These are phyloP conservation scores for Suillus clintonianus DNA, from an alignment of 768 basidiomycete genomes.

Conservation along the genomic window DNA sequence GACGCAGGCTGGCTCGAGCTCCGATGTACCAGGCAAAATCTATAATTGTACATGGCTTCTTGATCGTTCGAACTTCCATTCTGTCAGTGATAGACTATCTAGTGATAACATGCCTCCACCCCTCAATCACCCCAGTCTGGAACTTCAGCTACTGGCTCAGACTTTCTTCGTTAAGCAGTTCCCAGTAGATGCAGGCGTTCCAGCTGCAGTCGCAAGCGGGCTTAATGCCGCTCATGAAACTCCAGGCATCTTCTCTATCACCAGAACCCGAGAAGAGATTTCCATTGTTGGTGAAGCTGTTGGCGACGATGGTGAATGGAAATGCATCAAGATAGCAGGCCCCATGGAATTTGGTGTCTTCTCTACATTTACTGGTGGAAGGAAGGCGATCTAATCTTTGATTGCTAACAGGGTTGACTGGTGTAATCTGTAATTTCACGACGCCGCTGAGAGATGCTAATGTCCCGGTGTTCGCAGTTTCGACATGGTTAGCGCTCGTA, in stretches of 20 bases:
- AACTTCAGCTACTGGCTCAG: constrained; percentile 46
- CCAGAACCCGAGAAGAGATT: constrained; percentile 60
- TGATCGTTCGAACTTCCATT: neutral
- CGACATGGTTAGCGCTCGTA: constrained; percentile 52
- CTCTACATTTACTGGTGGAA: neutral
- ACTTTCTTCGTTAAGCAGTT: constrained; percentile 49
- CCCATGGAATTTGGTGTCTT: constrained; percentile 64
- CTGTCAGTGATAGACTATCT: neutral
- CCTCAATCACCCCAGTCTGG: constrained; percentile 45
- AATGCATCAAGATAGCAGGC: constrained; percentile 61
- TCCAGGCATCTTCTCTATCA: constrained; percentile 52
- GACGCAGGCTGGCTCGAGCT: neutral
- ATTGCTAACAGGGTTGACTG: constrained; percentile 47
- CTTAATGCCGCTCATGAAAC: constrained; percentile 31
- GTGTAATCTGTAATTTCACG: constrained; percentile 55
- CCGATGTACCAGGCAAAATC: neutral
- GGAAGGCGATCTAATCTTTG: neutral
- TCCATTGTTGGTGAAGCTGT: constrained; percentile 56
- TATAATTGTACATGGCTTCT: constrained; percentile 3
- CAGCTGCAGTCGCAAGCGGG: constrained; percentile 20
- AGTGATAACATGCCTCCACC: constrained; percentile 42
- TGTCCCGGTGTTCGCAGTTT: constrained; percentile 60
- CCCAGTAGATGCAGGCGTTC: constrained; percentile 34
- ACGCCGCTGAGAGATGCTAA: constrained; percentile 52
- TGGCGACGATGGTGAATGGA: constrained; percentile 48